Conservation (phyloP, 2,329 filamentous ascomycete genomes). For the Fusarium hainanense region DNA sequence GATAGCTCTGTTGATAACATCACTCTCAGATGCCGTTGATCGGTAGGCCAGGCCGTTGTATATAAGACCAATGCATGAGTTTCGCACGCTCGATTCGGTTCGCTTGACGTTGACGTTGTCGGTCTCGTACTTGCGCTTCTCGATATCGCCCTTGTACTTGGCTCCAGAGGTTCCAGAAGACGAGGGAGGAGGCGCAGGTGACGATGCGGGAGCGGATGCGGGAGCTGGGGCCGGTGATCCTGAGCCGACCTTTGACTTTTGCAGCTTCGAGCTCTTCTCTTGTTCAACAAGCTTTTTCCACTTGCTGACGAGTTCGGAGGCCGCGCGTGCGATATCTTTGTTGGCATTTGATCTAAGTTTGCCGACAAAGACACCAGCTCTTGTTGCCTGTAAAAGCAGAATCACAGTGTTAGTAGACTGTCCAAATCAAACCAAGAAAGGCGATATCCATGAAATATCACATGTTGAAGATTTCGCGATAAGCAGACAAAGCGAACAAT, state of each 20-base stretch:
- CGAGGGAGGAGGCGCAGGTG: constrained; percentile 62
- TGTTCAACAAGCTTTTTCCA: constrained; percentile 84
- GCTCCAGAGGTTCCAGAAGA: constrained; percentile 53
- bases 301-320: constrained; percentile 85
- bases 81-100: constrained; percentile 78
- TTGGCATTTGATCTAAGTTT: constrained; percentile 81
- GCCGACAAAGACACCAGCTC: constrained; percentile 89
- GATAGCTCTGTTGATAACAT: constrained; percentile 78
- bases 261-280: constrained; percentile 64
- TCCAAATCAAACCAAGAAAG: not conserved
- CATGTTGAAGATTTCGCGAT: not conserved
- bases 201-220: constrained; percentile 65
- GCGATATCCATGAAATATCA: not conserved
- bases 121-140: constrained; percentile 84
- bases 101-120: constrained; percentile 83
- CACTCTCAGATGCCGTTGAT: constrained; percentile 76
- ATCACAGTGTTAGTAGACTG: constrained; percentile 23
- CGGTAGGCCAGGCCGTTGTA: constrained; percentile 87
- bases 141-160: constrained; percentile 72
- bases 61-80: constrained; percentile 88
- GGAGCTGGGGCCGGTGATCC: constrained; percentile 56
- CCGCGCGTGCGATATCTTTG: constrained; percentile 81
- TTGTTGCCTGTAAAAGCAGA: constrained; percentile 70
- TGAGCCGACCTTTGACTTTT: constrained; percentile 54
- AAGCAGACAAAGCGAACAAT: constrained; percentile 7